Evolutionary conservation across 2,329 filamentous ascomycete genomes (phyloP), one percentile per base, ranked within the genome.

Genomic region (Cytospora mali): DNA sequence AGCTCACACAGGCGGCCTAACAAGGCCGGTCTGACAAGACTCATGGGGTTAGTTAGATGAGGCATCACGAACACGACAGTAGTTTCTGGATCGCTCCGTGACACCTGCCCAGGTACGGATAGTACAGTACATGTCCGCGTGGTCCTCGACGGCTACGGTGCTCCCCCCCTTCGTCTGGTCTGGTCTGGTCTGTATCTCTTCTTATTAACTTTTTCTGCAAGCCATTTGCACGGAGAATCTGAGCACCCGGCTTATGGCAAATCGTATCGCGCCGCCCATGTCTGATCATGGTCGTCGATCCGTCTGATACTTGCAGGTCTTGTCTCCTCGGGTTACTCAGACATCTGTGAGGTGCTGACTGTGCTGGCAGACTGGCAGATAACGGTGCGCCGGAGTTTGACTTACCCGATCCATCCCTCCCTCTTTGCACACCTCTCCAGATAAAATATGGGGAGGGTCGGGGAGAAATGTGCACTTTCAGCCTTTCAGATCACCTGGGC

Each of bases 91-190:
- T 52, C 58, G 54, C 33, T 48, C 62, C 27, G 58, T 64, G 42
- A 58, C 53, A 58, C 54, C 54, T 62, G 54, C 54, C 58, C 49
- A 10, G 52, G 58, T 49, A 35, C 28, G 25, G 61, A 28, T 23
- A 50, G 16, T 54, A 31, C 42, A 42, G 42, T 50, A 25, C 23
- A 31, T 21, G 23, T 33, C 27, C 53, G 50, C 33, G 58, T 52
- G 50, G 58, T n/a, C 48, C 48, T 33, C 56, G 56, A 58, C 28
- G 28, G 56, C 25, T 48, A 58, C 56, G 46, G 31, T 60, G 58
- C 52, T 58, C 39, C 48, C 56, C 51, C 10, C 35, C 16, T 49
- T 60, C 50, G 35, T 39, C 35, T 18, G 35, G 35, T 27, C 18
- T 39, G n/a, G n/a, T 14, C 51, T 54, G 29, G 28, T 39, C 21